Evolutionary conservation across 2,329 filamentous ascomycete species (phyloP), one percentile per base, ranked within the genome.

Genomic region (Teratosphaeria nubilosa): DNA sequence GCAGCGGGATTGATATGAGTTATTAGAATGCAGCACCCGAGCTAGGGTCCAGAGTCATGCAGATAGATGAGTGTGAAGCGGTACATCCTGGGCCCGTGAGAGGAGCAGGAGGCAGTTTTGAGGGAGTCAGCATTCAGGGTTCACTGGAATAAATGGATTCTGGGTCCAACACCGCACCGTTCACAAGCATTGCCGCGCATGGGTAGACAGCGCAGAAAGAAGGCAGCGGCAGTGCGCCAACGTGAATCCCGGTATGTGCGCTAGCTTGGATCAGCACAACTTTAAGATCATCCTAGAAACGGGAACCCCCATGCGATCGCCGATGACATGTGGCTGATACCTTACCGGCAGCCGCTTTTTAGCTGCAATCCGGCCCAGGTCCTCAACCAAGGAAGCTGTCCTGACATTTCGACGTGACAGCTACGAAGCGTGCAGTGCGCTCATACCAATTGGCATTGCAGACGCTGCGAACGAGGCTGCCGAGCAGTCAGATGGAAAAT

Each of bases 191-290:
- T 30, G 51, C 51, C 31, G 51, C 51, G 22, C 51, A 53, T 53
- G 51, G 51, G 24, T 30, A 30, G 31, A n/a, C 16, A 14, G 16
- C 51, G 51, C 51, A 53, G 51, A 30, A 30, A 53, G 51, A 53
- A 53, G 41, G 41, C 51, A 53, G 51, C 25, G 25, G 51, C 51
- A 53, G 25, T 53, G 24, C 51, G 51, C 51, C 51, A 53, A 34
- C 51, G 51, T 16, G 25, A 13, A 53, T n/a, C 51, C 51, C 51
- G 30, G 51, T 34, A 53, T 14, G 51, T 34, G 31, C 51, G 24
- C 51, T 53, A 53, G 51, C 51, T 34, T 48, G 41, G 51, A 53
- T 53, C 51, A 53, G 51, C 51, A 53, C 51, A 53, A 53, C 51
- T 22, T 53, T 53, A 53, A 53, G n/a, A 48, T 48, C 41, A 48